phyloP scores from a whole-genome alignment of 768 basidiomycete species.

The Russula compacta region DNA sequence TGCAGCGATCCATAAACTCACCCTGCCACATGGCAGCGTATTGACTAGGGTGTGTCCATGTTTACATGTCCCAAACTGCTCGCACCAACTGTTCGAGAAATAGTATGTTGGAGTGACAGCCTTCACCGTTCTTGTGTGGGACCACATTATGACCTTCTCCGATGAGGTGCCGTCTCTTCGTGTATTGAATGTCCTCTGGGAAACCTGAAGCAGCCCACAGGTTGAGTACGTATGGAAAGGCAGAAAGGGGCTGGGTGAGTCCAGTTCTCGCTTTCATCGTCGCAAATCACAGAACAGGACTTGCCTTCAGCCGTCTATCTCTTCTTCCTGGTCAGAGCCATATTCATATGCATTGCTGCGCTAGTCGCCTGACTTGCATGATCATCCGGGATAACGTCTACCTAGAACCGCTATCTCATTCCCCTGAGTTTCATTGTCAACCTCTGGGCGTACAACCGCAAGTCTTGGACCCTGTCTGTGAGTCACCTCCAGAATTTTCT shows the following conservation, averaged over 20 bases:
- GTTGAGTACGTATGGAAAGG: slow-evolving; percentile 47
- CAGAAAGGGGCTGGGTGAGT: slow-evolving; percentile 37
- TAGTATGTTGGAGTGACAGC: slow-evolving; percentile 49
- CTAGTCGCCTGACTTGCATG: no score
- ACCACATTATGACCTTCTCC: slow-evolving; percentile 44
- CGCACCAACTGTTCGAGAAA: background rate
- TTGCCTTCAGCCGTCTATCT: slow-evolving; percentile 26
- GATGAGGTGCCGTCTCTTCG: slow-evolving; percentile 30
- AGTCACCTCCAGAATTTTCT: background rate
- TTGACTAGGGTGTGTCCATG: no score
- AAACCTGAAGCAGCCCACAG: slow-evolving; percentile 16
- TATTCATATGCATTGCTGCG: no score
- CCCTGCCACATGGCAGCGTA: no score
- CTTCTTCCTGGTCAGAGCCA: slow-evolving; percentile 30
- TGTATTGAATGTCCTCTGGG: no score
- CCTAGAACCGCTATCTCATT: slow-evolving; percentile 55
- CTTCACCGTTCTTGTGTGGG: slow-evolving; percentile 45
- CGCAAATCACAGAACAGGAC: background rate
- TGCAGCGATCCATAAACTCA: no score
- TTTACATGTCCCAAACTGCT: no score
- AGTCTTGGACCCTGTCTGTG: slow-evolving; percentile 17
- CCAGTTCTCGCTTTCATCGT: background rate
- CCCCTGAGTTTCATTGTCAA: slow-evolving; percentile 56
- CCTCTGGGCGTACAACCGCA: slow-evolving; percentile 27
- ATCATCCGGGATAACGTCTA: background rate